Base-by-base conservation (phyloP, 352 stramenopile species). In the Thraustochytrium sp. region DNA sequence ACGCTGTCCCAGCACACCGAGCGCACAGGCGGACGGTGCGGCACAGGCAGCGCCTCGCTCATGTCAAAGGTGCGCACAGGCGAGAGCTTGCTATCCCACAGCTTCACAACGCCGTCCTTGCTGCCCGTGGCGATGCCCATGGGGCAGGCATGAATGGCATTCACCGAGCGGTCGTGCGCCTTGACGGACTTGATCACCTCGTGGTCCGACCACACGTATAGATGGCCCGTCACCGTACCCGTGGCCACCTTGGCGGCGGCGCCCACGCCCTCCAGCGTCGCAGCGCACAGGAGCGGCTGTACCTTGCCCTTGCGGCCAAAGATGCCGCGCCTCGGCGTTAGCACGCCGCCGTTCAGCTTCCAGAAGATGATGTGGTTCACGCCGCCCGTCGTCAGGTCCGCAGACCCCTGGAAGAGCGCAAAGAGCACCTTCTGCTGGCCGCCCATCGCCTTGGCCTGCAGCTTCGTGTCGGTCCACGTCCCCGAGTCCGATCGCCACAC, bases 81-180 rank as follows among this genome's bases (percentile, higher is more conserved):
- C 37, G 61, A 88, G 21, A 97, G 68, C 38, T 92, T 87, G 3
- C 73, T 26, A 80, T 93, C 92, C 92, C 93, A 97, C 26, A 95
- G 68, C 64, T 92, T 91, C 53, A 97, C 88, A 46, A 92, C 91
- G 2, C 90, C 90, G 56, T 97, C 93, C 76, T 96, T 96, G 26
- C 92, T 89, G 0, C 92, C 94, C 34, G 89, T 94, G 18, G 96
- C 85, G 5, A 97, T 82, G 54, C 48, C 51, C 3, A 62, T 21
- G 26, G 2, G 11, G 46, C 38, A 74, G n/a, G 87, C 78, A 54
- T 87, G 90, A 2, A 94, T 73, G 8, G 91, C 89, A 37, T 89
- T 87, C 2, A 90, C 87, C 46, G 85, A 85, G 3, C 86, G 40
- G 0, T 85, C 82, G 63, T 95, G 92, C 0, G 85, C 91, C 11